Conservation (phyloP, 129 eudicot genomes). For the Flaveria ramosissima region DNA sequence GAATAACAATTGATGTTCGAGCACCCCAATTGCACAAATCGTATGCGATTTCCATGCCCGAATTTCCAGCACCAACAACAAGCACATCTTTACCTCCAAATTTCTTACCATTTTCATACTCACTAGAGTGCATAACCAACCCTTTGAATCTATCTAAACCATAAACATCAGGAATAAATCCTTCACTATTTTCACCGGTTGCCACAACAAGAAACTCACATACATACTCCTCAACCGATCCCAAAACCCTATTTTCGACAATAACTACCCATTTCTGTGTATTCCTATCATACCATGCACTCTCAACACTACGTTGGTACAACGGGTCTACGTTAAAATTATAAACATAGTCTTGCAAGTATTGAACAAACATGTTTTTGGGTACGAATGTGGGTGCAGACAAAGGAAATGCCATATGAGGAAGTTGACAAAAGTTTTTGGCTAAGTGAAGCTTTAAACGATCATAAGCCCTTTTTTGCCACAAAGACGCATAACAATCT, state of each 20-base stretch:
- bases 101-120: conserved; percentile 45
- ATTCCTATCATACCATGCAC: conserved; percentile 35
- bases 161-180: conserved; percentile 41
- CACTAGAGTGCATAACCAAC: conserved; percentile 44
- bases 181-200: conserved; percentile 60
- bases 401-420: conserved; percentile 48
- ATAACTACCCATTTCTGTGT: conserved; percentile 43
- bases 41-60: conserved; percentile 68
- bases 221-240: conserved; percentile 32
- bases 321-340: conserved; percentile 36
- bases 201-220: conserved; percentile 60
- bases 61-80: conserved; percentile 70
- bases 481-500: conserved; percentile 55
- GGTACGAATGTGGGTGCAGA: conserved; percentile 48
- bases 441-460: conserved; percentile 59
- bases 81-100: conserved; percentile 44
- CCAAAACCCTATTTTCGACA: conserved; percentile 21
- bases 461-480: conserved; percentile 58
- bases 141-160: conserved; percentile 52
- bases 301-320: conserved; percentile 33
- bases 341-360: conserved; percentile 44
- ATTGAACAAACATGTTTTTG: conserved; percentile 43
- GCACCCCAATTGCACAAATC: conserved; percentile 61
- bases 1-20: conserved; percentile 51
- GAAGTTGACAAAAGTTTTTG: conserved; percentile 52